Base-by-base conservation (phyloP, 257 asterid species). In the Solanum gandarillasii region DNA sequence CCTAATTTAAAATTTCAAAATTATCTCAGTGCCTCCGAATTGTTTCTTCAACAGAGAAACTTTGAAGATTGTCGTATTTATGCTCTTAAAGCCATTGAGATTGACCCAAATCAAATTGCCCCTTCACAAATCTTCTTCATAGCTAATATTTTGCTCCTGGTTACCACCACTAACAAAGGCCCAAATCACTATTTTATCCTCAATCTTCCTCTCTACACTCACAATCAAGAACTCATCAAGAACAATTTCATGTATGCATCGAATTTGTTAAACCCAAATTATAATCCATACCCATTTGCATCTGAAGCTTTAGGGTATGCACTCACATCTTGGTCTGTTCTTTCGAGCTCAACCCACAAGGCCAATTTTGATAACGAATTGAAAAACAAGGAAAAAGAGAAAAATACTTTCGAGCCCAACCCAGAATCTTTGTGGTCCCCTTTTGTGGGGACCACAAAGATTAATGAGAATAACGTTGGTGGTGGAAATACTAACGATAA, bases 181-280 rank as follows among this genome's bases (percentile, higher is more conserved):
- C 89, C 89, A 43, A 90, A 93, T 78, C 90, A 92, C 87, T 95
- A 94, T 87, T 55, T 90, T 12, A 12, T 94, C 70, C 90, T 93
- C 25, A 87, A 87, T 84, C 94, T 94, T 31, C 94, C 94, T 70
- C 87, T 34, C 25, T 91, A 90, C 87, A 89, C 91, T n/a, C 65
- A 87, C 13, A 91, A 94, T 73, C 84, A 12, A 1, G 60, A 76
- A 52, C 88, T 85, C 29, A 92, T 94, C 21, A 29, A 36, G 27
- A 78, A 87, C 78, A 62, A 81, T 52, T 92, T 87, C 86, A 46
- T 83, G 84, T 31, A 71, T 36, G 89, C 89, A 10, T 29, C 88
- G 18, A 73, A 91, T 4, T 58, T 90, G 67, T 81, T 94, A 13
- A 88, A 91, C 87, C 94, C 95, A 25, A 83, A 76, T 10, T 46